phyloP scores from a whole-genome alignment of 2,329 filamentous ascomycete species.

The Fusarium neocosmosporiellum region DNA sequence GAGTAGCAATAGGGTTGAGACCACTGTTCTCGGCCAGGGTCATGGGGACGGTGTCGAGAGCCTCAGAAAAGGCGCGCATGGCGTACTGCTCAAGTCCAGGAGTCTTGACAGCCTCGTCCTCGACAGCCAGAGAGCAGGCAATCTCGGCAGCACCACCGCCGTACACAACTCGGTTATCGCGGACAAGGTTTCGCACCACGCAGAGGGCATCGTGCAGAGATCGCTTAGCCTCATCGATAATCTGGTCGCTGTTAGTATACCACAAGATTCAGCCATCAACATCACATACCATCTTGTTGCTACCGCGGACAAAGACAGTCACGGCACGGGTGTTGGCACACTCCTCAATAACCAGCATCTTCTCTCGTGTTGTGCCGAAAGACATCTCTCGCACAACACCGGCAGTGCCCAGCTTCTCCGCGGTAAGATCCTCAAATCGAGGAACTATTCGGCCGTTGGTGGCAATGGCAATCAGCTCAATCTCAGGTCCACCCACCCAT shows the following conservation, averaged over 20 bases:
- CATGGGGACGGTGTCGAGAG: conserved; percentile 93
- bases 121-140: conserved; percentile 94
- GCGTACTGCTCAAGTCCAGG: conserved; percentile 98
- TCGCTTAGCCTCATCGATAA: conserved; percentile 98
- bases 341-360: conserved; percentile 99
- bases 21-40: conserved; percentile 97
- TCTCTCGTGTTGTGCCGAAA: conserved; percentile 97
- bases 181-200: conserved; percentile 95
- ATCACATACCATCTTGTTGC: conserved; percentile 94
- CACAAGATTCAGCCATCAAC: neutral
- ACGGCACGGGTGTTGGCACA: conserved; percentile 98
- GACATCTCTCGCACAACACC: conserved; percentile 94
- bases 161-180: conserved; percentile 97
- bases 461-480: conserved; percentile 97
- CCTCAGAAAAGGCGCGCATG: conserved; percentile 97
- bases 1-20: conserved; percentile 92
- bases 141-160: conserved; percentile 97
- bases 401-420: conserved; percentile 90
- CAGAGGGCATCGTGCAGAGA: conserved; percentile 97
- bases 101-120: conserved; percentile 93
- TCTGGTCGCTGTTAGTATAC: conserved; percentile 62
- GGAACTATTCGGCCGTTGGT: conserved; percentile 98
- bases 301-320: conserved; percentile 94
- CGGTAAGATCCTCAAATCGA: conserved; percentile 91
- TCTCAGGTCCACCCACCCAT: conserved; percentile 98